Conservation (phyloP, 2,329 filamentous ascomycete genomes). For the Bertia moriformis region DNA sequence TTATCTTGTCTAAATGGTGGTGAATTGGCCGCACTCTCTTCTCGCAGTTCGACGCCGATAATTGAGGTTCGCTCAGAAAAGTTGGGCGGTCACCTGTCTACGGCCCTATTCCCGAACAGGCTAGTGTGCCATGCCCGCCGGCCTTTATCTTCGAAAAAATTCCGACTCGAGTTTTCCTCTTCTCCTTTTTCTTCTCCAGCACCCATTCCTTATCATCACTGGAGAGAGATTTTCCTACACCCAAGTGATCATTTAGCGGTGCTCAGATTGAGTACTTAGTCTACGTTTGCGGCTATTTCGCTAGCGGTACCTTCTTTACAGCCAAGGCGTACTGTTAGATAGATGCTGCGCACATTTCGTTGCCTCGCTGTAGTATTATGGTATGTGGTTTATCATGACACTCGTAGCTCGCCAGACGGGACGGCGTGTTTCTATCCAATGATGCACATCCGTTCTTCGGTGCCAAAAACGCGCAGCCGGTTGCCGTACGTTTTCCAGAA, state of each 20-base stretch:
- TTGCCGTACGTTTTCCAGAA: background rate
- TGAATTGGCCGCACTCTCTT: too few relatives aligned
- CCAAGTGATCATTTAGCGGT: background rate
- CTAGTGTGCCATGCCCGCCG: too few relatives aligned
- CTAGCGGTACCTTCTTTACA: background rate
- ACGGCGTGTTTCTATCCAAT: too few relatives aligned
- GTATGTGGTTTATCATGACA: too few relatives aligned
- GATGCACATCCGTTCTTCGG: background rate
- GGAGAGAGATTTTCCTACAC: background rate
- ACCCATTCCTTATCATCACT: conserved; percentile 4
- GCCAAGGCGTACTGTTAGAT: background rate
- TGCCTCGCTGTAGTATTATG: too few relatives aligned
- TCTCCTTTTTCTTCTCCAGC: conserved; percentile 7
- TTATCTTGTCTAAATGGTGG: too few relatives aligned
- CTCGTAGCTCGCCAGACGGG: too few relatives aligned
- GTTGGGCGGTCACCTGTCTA: too few relatives aligned
- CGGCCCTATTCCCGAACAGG: background rate
- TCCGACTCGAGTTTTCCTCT: conserved; percentile 2
- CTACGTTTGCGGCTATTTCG: background rate
- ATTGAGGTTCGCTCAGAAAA: too few relatives aligned
- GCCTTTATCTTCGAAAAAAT: background rate
- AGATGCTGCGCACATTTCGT: background rate
- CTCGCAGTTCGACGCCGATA: too few relatives aligned
- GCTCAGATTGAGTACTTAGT: background rate
- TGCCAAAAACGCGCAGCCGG: background rate